phyloP scores from a whole-genome alignment of 805 yeast genomes.

The Schizosaccharomyces cryophilus region DNA sequence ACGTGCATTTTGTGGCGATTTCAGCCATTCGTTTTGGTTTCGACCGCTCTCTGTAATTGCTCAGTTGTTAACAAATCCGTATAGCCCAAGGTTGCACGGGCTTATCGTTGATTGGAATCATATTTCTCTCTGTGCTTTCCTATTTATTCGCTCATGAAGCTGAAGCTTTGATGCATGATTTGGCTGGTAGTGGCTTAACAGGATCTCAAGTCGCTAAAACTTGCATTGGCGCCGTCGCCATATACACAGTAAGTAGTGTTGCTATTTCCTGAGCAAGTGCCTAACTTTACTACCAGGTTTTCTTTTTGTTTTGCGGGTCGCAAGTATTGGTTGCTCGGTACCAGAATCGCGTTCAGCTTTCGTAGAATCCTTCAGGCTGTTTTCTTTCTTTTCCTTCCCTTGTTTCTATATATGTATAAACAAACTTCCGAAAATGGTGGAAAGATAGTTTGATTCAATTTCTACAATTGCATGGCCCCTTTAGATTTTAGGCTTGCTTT shows the following conservation, averaged over 20 bases:
- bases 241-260: background rate
- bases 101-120: background rate
- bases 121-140: background rate
- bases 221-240: background rate
- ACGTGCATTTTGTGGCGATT: background rate
- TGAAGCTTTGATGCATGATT: slow-evolving; percentile 1
- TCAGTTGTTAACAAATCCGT: background rate
- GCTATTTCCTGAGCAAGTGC: background rate
- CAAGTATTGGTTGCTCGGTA: background rate
- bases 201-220: slow-evolving; percentile 1
- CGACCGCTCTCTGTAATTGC: no score
- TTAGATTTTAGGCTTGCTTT: no score
- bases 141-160: background rate
- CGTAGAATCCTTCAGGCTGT: background rate
- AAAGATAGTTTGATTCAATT: no score
- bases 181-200: background rate
- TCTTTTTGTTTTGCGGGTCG: background rate
- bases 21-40: no score
- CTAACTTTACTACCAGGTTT: background rate
- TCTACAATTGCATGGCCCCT: no score
- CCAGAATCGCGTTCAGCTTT: background rate
- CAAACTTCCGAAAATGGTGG: background rate
- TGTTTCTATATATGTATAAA: background rate
- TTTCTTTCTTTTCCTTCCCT: background rate
- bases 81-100: background rate